phyloP scores from a whole-genome alignment of 1,284 basidiomycete species.

The Ustilago esculenta region DNA sequence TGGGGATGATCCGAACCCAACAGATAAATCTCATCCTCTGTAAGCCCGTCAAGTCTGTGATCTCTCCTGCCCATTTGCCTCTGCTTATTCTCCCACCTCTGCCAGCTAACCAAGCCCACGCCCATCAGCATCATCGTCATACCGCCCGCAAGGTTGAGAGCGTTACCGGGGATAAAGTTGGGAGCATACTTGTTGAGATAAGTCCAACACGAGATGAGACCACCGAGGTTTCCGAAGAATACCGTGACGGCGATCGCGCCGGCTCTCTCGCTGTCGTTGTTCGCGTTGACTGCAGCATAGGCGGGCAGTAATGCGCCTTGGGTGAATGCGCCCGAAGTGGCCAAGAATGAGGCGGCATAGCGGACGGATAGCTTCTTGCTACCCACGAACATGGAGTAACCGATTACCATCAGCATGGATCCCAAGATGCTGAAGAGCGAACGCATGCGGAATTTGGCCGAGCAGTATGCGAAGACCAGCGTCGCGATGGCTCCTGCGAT shows the following conservation, averaged over 20 bases:
- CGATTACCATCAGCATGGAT: constrained; percentile 62
- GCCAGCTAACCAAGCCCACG: constrained; percentile 21
- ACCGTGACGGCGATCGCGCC: constrained; percentile 61
- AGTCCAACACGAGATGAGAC: constrained; percentile 61
- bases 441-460: constrained; percentile 63
- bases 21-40: constrained; percentile 33
- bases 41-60: constrained; percentile 17
- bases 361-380: constrained; percentile 45
- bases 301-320: constrained; percentile 57
- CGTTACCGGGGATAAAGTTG: constrained; percentile 48
- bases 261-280: constrained; percentile 59
- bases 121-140: constrained; percentile 23
- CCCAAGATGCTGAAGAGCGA: constrained; percentile 56
- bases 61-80: constrained; percentile 26
- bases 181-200: constrained; percentile 47
- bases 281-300: constrained; percentile 58
- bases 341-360: constrained; percentile 63
- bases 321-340: constrained; percentile 61
- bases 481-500: constrained; percentile 61
- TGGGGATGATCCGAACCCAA: constrained; percentile 40
- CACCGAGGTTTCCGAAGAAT: constrained; percentile 63
- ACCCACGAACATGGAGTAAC: constrained; percentile 63
- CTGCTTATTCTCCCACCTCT: constrained; percentile 42
- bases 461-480: constrained; percentile 54
- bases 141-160: constrained; percentile 36